A percentile compares a stretch with the other conserved stretches of the same genome.
phyloP scores from a whole-genome alignment of 371 early-diverging fungal species.

The Syncephalastrum racemosum region DNA sequence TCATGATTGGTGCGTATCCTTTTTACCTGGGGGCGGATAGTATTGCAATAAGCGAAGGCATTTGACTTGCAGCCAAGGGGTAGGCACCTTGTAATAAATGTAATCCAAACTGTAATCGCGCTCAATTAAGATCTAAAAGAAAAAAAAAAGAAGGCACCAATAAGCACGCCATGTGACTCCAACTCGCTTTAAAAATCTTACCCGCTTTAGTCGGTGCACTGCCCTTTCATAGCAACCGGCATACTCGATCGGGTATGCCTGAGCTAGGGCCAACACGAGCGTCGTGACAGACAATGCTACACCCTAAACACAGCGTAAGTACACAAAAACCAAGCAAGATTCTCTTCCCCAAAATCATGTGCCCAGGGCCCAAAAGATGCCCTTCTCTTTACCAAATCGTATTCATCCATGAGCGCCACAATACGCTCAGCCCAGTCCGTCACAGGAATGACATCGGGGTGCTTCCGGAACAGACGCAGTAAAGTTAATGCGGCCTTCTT shows the following conservation, averaged over 20 bases:
- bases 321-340: constrained; percentile 5
- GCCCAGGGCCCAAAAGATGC: constrained; percentile 2
- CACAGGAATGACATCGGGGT: constrained; percentile 87
- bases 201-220: constrained; percentile 77
- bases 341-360: not conserved
- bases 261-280: constrained; percentile 84
- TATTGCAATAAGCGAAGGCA: constrained; percentile 92
- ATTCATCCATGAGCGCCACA: constrained; percentile 80
- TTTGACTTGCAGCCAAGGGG: constrained; percentile 97
- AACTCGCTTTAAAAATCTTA: constrained; percentile 25
- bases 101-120: constrained; percentile 84
- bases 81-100: constrained; percentile 95
- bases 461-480: constrained; percentile 84
- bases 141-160: constrained; percentile 5
- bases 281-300: constrained; percentile 85
- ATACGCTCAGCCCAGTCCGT: constrained; percentile 88
- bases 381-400: constrained; percentile 66
- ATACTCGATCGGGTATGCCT: constrained; percentile 83
- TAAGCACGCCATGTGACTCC: constrained; percentile 5
- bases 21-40: constrained; percentile 85
- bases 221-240: constrained; percentile 73
- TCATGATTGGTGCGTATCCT: not conserved
- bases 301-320: constrained; percentile 55
- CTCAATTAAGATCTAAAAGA: constrained; percentile 77
- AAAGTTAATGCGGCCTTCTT: constrained; percentile 97